Percentiles rank a stretch among this genome's conserved stretches.
Conservation (phyloP, 2,329 filamentous ascomycete species). For the Botryotinia globosa region DNA sequence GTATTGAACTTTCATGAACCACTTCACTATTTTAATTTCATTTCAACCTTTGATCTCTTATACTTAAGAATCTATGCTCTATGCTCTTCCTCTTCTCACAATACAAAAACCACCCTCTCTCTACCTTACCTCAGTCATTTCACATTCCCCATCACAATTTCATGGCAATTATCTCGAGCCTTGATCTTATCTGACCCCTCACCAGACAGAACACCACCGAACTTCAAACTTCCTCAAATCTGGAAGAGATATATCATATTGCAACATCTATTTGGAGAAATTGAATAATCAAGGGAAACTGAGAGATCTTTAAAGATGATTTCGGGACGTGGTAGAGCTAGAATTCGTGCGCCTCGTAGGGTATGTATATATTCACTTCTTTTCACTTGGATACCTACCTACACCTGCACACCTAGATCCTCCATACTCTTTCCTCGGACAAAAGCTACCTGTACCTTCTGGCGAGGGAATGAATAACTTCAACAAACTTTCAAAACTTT, state of each 20-base stretch:
- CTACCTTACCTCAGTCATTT: background rate
- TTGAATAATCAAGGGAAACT: background rate
- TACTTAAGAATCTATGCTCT: background rate
- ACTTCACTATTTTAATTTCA: too few relatives aligned
- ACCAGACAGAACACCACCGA: background rate
- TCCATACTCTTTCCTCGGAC: background rate
- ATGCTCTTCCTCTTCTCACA: background rate
- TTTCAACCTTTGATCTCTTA: background rate
- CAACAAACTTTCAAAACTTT: background rate
- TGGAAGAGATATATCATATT: background rate
- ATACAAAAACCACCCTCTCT: background rate
- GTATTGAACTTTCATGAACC: background rate
- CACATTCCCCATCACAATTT: background rate
- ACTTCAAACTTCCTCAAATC: background rate
- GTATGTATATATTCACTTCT: constrained; percentile 47
- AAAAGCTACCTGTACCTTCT: background rate
- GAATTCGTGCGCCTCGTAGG: constrained; percentile 65
- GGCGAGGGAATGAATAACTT: background rate
- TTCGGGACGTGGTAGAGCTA: constrained; percentile 52
- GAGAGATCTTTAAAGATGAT: constrained; percentile 43
- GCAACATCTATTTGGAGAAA: background rate
- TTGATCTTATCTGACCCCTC: constrained; percentile 20
- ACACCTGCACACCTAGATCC: background rate
- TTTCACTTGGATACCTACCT: constrained; percentile 11
- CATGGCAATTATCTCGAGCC: constrained; percentile 2